These are phyloP conservation scores for Xerocomus amazonicus DNA, from an alignment of 1,284 basidiomycete species.

Conservation along the genomic window DNA sequence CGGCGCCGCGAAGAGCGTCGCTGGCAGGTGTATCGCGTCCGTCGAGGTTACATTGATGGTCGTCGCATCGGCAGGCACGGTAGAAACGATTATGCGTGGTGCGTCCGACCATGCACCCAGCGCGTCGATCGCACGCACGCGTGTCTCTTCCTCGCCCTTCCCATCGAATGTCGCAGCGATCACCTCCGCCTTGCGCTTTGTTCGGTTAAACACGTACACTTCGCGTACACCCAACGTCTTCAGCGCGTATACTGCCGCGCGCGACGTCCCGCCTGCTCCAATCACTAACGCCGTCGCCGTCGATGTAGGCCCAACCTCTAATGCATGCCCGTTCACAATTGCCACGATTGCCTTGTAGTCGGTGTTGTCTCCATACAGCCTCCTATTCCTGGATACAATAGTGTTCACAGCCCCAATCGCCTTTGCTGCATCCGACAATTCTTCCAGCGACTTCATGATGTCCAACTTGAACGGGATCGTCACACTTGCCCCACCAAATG, in stretches of 20 bases:
- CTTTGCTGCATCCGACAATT: constrained; percentile 74
- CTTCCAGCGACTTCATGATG: constrained; percentile 76
- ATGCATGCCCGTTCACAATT: constrained; percentile 44
- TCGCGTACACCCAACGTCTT: constrained; percentile 61
- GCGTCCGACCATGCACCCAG: constrained; percentile 55
- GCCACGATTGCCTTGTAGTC: constrained; percentile 86
- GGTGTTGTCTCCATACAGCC: constrained; percentile 86
- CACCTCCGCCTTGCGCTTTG: constrained; percentile 64
- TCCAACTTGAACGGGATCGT: constrained; percentile 94
- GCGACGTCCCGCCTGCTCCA: constrained; percentile 89
- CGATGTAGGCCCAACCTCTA: neutral
- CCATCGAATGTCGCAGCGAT: constrained; percentile 57
- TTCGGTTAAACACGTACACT: constrained; percentile 88
- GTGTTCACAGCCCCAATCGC: constrained; percentile 93
- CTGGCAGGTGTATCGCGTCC: constrained; percentile 51
- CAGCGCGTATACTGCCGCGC: constrained; percentile 89
- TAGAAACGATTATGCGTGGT: constrained; percentile 77
- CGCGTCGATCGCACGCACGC: constrained; percentile 55
- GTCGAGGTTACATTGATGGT: constrained; percentile 34
- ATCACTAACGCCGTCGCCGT: constrained; percentile 69
- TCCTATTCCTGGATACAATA: constrained; percentile 56
- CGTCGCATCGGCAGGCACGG: constrained; percentile 78
- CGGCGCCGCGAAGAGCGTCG: constrained; percentile 46
- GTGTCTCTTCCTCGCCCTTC: constrained; percentile 29
- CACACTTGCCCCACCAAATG: constrained; percentile 94